Evolutionary conservation across 2,329 filamentous ascomycete species (phyloP), one percentile per base, ranked within the genome.

Genomic region (Alternaria incomplexa): DNA sequence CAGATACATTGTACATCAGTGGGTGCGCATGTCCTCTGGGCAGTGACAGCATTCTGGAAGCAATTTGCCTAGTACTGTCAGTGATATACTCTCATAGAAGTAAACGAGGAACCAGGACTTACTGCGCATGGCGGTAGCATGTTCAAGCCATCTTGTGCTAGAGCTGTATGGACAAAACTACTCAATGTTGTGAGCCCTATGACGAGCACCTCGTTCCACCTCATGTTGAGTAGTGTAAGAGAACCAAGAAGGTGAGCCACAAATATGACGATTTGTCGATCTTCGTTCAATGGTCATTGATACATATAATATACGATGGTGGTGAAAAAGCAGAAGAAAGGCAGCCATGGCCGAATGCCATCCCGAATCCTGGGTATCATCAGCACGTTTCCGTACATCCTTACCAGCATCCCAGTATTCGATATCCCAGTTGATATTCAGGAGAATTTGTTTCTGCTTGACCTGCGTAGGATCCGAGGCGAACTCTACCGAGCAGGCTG

Each of bases 1-100:
- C 64, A 71, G 23, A 69, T 63, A 36, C 64, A 69, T 20, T 45
- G 56, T 6, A 25, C 40, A 45, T 70, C 56, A 17, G 57, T 54
- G 8, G 61, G 50, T 17, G 40, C 20, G 51, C 67, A 70, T 10
- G 30, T 22, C 6, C 11, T 23, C 22, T 63, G 61, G 6, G 60
- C 30, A 17, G 32, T 15, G 25, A 65, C 20, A 17, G 30, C 46
- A 9, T 30, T 44, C 44, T 54, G n/a, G 6, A 59, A 48, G n/a
- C 60, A 65, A 46, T 40, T 11, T 7, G 26, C 28, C 59, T 61
- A 11, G 9, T 20, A n/a, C 15, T 12, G 25, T 59, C 48, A 59
- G 50, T 32, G 15, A 8, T 15, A 9, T 3, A 5, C 20, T 25
- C 40, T 23, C n/a, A 22, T 26, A 23, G 22, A 15, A 13, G 17